phyloP scores from a whole-genome alignment of 768 basidiomycete species.

The Harrya chromipes region DNA sequence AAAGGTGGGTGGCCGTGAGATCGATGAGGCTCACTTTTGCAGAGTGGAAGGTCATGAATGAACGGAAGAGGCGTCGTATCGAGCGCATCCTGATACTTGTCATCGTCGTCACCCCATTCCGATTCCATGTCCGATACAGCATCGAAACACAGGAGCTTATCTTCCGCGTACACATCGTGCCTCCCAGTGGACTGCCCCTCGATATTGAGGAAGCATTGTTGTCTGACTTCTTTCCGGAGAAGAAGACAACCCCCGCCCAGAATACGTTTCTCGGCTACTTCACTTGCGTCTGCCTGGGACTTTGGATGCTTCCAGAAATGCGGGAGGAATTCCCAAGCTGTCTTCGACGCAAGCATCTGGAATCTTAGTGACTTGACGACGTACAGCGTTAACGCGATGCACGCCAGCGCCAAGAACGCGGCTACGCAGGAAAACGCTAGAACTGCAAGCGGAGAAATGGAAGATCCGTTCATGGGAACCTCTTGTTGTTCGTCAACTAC shows the following conservation, averaged over 20 bases:
- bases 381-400: slow-evolving; percentile 20
- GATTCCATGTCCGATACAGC: slow-evolving; percentile 19
- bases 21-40: slow-evolving; percentile 5
- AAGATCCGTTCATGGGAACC: neutral
- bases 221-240: neutral
- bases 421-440: slow-evolving; percentile 26
- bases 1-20: slow-evolving; percentile 14
- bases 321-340: slow-evolving; percentile 24
- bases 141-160: slow-evolving; percentile 8
- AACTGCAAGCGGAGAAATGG: slow-evolving; percentile 13
- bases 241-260: neutral
- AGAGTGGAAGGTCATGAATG: slow-evolving; percentile 18
- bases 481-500: neutral
- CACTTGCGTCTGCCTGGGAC: neutral
- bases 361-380: slow-evolving; percentile 18
- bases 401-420: slow-evolving; percentile 24
- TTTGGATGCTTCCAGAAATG: slow-evolving; percentile 9
- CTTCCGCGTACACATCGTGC: neutral
- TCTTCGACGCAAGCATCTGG: slow-evolving; percentile 19
- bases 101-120: slow-evolving; percentile 26
- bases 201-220: slow-evolving; percentile 1
- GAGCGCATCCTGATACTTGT: slow-evolving; percentile 31
- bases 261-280: slow-evolving; percentile 1
- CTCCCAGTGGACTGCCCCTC: slow-evolving; percentile 4
- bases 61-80: slow-evolving; percentile 24